These are phyloP conservation scores for Lignosus rhinocerotis DNA, from an alignment of 1,284 basidiomycete species.

Conservation along the genomic window DNA sequence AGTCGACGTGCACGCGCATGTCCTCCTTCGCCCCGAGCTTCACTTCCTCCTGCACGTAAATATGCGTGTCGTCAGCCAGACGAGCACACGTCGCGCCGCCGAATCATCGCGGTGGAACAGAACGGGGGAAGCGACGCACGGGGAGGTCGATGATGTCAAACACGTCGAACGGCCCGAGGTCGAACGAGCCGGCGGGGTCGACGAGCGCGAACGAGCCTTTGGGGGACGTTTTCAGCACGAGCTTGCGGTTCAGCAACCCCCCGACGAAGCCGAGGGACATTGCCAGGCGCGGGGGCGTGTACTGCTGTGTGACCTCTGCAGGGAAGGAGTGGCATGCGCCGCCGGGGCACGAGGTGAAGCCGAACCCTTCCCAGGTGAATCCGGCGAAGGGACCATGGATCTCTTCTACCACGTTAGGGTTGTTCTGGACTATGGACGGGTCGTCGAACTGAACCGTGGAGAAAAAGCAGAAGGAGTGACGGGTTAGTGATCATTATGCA, in stretches of 20 bases:
- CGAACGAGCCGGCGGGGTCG: background rate
- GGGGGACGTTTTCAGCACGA: background rate
- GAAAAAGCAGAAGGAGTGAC: background rate
- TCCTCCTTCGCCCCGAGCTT: slow-evolving; percentile 6
- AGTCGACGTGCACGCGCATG: slow-evolving; percentile 10
- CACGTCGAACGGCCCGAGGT: slow-evolving; percentile 1
- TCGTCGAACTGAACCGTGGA: background rate
- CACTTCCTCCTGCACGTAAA: background rate
- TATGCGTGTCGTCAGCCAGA: no score
- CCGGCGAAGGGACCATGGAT: background rate
- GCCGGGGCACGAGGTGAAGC: slow-evolving; percentile 4
- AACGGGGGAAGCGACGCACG: background rate
- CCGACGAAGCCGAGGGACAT: slow-evolving; percentile 8
- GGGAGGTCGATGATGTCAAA: slow-evolving; percentile 8
- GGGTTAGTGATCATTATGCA: background rate
- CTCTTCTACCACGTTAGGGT: background rate
- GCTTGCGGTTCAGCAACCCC: slow-evolving; percentile 2
- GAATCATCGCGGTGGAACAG: no score
- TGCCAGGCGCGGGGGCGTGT: slow-evolving; percentile 1
- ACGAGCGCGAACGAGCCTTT: slow-evolving; percentile 3
- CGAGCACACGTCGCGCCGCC: no score
- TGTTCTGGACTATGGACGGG: background rate
- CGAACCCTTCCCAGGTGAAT: slow-evolving; percentile 4
- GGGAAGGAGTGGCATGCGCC: slow-evolving; percentile 1
- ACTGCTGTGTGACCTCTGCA: background rate